Percentiles rank a stretch among this genome's conserved stretches.
These are phyloP conservation scores for Trichosanthes cucumerina DNA, from an alignment of 306 rosid species.

Conservation along the genomic window DNA sequence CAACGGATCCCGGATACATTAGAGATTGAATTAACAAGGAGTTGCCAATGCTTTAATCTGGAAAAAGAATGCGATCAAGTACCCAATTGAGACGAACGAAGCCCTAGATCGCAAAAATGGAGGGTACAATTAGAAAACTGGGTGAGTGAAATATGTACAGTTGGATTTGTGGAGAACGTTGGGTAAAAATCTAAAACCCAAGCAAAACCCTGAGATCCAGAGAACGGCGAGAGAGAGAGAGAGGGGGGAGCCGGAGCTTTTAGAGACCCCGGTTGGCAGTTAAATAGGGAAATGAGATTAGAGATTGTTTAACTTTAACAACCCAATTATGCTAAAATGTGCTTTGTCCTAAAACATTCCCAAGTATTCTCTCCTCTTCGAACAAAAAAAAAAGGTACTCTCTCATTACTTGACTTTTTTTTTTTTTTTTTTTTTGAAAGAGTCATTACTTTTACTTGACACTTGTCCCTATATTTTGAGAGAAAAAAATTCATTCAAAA, in stretches of 20 bases:
- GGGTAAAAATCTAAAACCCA: background rate
- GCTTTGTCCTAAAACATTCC: background rate
- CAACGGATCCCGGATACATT: background rate
- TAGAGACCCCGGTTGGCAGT: background rate
- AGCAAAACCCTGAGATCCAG: slow-evolving; percentile 8
- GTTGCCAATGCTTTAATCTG: background rate
- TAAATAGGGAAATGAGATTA: background rate
- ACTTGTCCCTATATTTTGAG: too few relatives aligned
- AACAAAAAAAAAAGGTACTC: too few relatives aligned
- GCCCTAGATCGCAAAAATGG: background rate
- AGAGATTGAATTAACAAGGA: background rate
- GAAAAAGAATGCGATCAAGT: background rate
- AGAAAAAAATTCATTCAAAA: too few relatives aligned
- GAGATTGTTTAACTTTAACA: background rate
- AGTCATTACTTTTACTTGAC: too few relatives aligned
- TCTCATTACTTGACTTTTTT: too few relatives aligned
- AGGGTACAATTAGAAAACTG: background rate
- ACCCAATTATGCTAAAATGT: background rate
- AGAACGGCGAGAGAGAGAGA: background rate
- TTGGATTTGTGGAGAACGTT: background rate
- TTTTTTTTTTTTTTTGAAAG: too few relatives aligned
- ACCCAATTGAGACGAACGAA: background rate
- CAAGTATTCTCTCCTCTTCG: too few relatives aligned
- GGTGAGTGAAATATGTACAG: background rate
- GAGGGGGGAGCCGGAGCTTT: background rate